A percentile compares a stretch with the other conserved stretches of the same genome.
These are phyloP conservation scores for Dionaea muscipula DNA, from an alignment of 179 eudicot genomes.

Conservation along the genomic window DNA sequence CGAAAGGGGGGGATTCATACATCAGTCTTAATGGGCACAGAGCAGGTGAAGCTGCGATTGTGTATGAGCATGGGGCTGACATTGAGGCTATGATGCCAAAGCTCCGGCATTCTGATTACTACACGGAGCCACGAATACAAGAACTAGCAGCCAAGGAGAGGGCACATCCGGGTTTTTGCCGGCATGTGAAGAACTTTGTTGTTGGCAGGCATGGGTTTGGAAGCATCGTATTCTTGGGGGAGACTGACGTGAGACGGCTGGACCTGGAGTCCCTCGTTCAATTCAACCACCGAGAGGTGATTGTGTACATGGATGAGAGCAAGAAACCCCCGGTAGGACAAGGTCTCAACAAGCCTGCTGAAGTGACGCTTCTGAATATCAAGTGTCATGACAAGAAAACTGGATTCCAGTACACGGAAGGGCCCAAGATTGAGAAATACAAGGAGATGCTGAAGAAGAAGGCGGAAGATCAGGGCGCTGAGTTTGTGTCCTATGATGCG, in stretches of 20 bases:
- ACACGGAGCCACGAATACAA: slow-evolving; percentile 44
- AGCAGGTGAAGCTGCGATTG: slow-evolving; percentile 92
- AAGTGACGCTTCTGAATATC: slow-evolving; percentile 54
- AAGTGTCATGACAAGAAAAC: slow-evolving; percentile 44
- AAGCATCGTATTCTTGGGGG: slow-evolving; percentile 52
- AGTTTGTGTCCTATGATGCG: slow-evolving; percentile 49
- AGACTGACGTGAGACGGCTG: slow-evolving; percentile 47
- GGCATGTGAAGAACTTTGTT: slow-evolving; percentile 52
- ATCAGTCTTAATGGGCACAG: slow-evolving; percentile 59
- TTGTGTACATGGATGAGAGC: slow-evolving; percentile 41
- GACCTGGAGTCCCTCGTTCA: slow-evolving; percentile 45
- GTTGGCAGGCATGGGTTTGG: slow-evolving; percentile 65
- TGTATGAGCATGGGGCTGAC: slow-evolving; percentile 83
- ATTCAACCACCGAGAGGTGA: slow-evolving; percentile 47
- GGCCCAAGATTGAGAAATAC: slow-evolving; percentile 37
- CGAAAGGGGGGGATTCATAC: slow-evolving; percentile 55
- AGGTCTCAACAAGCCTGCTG: slow-evolving; percentile 76
- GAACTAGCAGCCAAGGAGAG: slow-evolving; percentile 41
- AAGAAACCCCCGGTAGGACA: slow-evolving; percentile 59
- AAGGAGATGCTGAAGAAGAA: slow-evolving; percentile 42
- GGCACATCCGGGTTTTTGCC: slow-evolving; percentile 46
- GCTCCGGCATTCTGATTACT: slow-evolving; percentile 47
- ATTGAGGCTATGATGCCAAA: slow-evolving; percentile 52
- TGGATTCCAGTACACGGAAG: slow-evolving; percentile 28
- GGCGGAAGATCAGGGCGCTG: slow-evolving; percentile 50